phyloP scores from a whole-genome alignment of 2,329 filamentous ascomycete species.

The Uncinocarpus reesii region DNA sequence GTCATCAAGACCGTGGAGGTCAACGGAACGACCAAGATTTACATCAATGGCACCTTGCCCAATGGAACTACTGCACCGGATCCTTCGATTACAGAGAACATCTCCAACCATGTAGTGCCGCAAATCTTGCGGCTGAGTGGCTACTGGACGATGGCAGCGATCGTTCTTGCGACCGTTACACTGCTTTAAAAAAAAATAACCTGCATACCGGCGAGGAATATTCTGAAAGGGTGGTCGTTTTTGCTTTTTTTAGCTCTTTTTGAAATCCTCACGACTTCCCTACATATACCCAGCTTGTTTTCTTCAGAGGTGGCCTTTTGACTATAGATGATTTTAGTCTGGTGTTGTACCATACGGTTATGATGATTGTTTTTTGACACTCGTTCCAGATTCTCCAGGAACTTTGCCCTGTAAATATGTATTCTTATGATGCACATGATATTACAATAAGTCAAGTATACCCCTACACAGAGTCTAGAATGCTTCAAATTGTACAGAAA shows the following conservation, averaged over 20 bases:
- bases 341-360: neutral
- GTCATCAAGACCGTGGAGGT: constrained; percentile 30
- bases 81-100: constrained; percentile 18
- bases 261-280: too few relatives aligned
- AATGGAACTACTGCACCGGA: constrained; percentile 37
- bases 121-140: constrained; percentile 28
- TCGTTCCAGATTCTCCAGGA: too few relatives aligned
- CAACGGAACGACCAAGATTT: constrained; percentile 38
- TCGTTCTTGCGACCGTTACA: constrained; percentile 30
- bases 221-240: too few relatives aligned
- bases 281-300: too few relatives aligned
- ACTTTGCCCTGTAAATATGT: neutral
- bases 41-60: constrained; percentile 40
- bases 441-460: neutral
- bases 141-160: constrained; percentile 34
- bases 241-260: too few relatives aligned
- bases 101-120: constrained; percentile 13
- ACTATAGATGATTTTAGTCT: neutral
- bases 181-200: too few relatives aligned
- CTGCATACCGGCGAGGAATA: too few relatives aligned
- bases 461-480: neutral
- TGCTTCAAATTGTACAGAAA: neutral
- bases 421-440: constrained; percentile 5
- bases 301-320: too few relatives aligned
- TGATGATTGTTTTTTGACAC: neutral